Evolutionary conservation across 2,329 filamentous ascomycete species (phyloP).

Genomic region (Cryoendolithus antarcticus): DNA sequence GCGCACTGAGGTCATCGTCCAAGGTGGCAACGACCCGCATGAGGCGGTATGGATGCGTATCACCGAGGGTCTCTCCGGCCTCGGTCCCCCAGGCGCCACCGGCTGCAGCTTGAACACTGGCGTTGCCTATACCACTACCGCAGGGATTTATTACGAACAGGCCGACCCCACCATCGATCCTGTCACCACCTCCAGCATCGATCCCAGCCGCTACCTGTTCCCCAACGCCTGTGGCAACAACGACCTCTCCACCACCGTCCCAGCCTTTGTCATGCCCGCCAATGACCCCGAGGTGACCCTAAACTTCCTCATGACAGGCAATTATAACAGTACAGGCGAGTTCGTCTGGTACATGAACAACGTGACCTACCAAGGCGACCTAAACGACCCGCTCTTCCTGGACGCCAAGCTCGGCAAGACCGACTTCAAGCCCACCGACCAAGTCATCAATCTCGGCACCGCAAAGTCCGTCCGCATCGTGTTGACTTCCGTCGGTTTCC

Average conservation of each 20-base stretch:
- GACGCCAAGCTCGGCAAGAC: slow-evolving; percentile 13
- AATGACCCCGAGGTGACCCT: slow-evolving; percentile 14
- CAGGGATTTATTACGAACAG: slow-evolving; percentile 21
- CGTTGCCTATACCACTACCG: slow-evolving; percentile 27
- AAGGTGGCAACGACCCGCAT: slow-evolving; percentile 29
- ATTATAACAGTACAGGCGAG: slow-evolving; percentile 24
- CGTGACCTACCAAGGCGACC: slow-evolving; percentile 27
- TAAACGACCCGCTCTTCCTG: slow-evolving; percentile 16
- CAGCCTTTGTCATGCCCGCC: slow-evolving; percentile 12
- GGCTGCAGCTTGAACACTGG: slow-evolving; percentile 30
- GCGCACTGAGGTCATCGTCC: slow-evolving; percentile 33
- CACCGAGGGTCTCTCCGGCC: slow-evolving; percentile 13
- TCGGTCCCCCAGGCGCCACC: slow-evolving; percentile 11
- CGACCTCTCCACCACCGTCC: slow-evolving; percentile 10
- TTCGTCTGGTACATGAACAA: slow-evolving; percentile 43
- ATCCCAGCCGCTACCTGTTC: slow-evolving; percentile 9
- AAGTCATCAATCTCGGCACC: slow-evolving; percentile 37
- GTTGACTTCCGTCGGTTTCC: slow-evolving; percentile 29
- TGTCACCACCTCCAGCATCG: slow-evolving; percentile 11
- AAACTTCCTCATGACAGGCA: slow-evolving; percentile 18
- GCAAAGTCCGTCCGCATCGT: slow-evolving; percentile 46
- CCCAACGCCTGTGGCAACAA: slow-evolving; percentile 13
- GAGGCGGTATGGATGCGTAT: slow-evolving; percentile 48
- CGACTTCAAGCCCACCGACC: slow-evolving; percentile 10
- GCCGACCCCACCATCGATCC: slow-evolving; percentile 18